These are phyloP conservation scores for Xylariaceae sp. DNA, from an alignment of 2,329 filamentous ascomycete species.

Conservation along the genomic window DNA sequence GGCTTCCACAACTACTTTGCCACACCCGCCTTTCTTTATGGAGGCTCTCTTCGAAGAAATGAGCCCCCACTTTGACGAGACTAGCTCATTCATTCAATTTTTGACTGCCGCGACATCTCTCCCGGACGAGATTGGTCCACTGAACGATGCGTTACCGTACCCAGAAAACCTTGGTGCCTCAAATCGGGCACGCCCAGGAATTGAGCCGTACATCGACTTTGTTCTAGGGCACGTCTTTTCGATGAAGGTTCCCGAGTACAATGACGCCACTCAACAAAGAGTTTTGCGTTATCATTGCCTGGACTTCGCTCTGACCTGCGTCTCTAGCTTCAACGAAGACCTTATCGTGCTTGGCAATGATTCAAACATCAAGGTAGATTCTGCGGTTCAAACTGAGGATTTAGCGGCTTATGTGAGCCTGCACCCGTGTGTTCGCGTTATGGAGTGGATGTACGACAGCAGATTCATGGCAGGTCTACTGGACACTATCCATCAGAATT, in stretches of 20 bases:
- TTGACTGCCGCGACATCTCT: conserved; percentile 69
- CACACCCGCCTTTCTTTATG: conserved; percentile 38
- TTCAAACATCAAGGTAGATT: conserved; percentile 70
- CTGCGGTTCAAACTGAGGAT: conserved; percentile 67
- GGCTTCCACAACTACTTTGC: conserved; percentile 33
- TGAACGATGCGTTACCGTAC: conserved; percentile 77
- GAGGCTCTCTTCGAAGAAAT: conserved; percentile 70
- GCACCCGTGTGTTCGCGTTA: conserved; percentile 89
- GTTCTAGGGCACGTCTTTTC: conserved; percentile 75
- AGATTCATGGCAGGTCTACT: conserved; percentile 79
- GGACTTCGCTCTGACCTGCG: conserved; percentile 73
- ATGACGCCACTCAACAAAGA: conserved; percentile 64
- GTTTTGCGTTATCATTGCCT: conserved; percentile 77
- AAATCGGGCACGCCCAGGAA: conserved; percentile 72
- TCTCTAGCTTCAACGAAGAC: conserved; percentile 90
- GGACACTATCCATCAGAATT: conserved; percentile 70
- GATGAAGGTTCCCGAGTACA: conserved; percentile 59
- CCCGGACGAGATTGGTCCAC: conserved; percentile 52
- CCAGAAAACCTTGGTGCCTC: conserved; percentile 77
- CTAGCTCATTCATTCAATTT: conserved; percentile 76
- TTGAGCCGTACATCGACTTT: conserved; percentile 91
- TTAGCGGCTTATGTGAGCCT: conserved; percentile 76
- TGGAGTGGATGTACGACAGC: conserved; percentile 98
- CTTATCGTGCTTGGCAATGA: conserved; percentile 80
- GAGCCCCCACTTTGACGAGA: conserved; percentile 75